These are phyloP conservation scores for Solanum chiquidenum DNA, from an alignment of 257 asterid genomes.

Conservation along the genomic window DNA sequence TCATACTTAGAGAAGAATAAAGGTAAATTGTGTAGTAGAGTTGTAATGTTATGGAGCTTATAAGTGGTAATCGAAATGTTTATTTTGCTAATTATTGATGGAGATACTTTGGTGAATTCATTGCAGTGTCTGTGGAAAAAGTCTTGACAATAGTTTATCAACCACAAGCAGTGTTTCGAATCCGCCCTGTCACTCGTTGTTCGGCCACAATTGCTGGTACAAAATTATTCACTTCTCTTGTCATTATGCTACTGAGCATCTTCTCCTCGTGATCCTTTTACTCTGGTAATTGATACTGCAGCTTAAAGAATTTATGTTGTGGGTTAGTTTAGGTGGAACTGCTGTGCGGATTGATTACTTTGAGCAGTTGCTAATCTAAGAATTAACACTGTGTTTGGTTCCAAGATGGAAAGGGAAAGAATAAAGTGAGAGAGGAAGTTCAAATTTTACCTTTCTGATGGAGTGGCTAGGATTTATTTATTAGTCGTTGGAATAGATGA, in stretches of 20 bases:
- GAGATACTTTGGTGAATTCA: neutral
- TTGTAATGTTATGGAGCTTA: neutral
- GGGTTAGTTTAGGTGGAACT: neutral
- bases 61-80: neutral
- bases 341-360: neutral
- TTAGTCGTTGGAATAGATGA: neutral
- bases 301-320: neutral
- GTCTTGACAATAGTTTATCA: constrained; percentile 78
- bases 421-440: neutral
- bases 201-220: constrained; percentile 92
- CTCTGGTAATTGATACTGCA: neutral
- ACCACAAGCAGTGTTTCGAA: constrained; percentile 93
- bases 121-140: constrained; percentile 93
- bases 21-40: constrained; percentile 22
- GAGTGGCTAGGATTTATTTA: neutral
- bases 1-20: constrained; percentile 63
- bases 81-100: neutral
- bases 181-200: constrained; percentile 92
- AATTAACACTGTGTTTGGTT: neutral
- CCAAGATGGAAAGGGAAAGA: neutral
- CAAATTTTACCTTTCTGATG: neutral
- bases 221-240: neutral
- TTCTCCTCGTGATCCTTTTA: neutral
- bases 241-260: neutral
- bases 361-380: neutral